These are phyloP conservation scores for Russula brevipes DNA, from an alignment of 768 basidiomycete species.

Conservation along the genomic window DNA sequence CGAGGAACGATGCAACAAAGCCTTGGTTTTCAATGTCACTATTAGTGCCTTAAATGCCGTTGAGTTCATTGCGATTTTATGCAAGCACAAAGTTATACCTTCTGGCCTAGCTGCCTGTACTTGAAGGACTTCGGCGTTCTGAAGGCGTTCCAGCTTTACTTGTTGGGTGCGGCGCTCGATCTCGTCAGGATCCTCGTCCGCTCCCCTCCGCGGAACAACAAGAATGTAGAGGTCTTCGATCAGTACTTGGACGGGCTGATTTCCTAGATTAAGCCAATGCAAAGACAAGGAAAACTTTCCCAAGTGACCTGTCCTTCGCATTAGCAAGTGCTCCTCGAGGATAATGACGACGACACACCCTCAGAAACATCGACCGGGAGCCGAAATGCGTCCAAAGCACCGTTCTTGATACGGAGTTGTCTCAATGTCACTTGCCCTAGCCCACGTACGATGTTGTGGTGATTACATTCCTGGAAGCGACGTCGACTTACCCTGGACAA, in stretches of 20 bases:
- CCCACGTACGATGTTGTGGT: constrained; percentile 18
- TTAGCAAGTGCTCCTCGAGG: background rate
- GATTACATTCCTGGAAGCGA: background rate
- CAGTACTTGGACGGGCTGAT: constrained; percentile 83
- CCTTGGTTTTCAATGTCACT: constrained; percentile 70
- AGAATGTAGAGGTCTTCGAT: constrained; percentile 95
- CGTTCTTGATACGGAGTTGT: constrained; percentile 84
- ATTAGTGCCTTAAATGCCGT: constrained; percentile 26
- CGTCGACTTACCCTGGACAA: constrained; percentile 64
- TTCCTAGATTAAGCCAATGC: constrained; percentile 85
- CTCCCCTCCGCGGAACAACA: constrained; percentile 74
- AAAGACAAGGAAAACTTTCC: constrained; percentile 83
- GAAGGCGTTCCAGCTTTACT: constrained; percentile 81
- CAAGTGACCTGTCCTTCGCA: constrained; percentile 55
- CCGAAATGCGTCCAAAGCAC: constrained; percentile 90
- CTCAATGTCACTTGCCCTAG: constrained; percentile 72
- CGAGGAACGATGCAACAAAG: constrained; percentile 72
- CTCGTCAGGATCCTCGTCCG: constrained; percentile 69
- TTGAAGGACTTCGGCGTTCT: constrained; percentile 81
- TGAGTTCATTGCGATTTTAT: background rate
- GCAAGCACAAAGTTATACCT: constrained; percentile 35
- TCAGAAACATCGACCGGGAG: constrained; percentile 93
- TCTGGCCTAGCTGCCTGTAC: constrained; percentile 50
- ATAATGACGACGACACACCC: constrained; percentile 42
- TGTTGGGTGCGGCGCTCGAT: constrained; percentile 79